Base-by-base conservation (phyloP, 176 grass and related monocot genomes). In the Oryza meridionalis region DNA sequence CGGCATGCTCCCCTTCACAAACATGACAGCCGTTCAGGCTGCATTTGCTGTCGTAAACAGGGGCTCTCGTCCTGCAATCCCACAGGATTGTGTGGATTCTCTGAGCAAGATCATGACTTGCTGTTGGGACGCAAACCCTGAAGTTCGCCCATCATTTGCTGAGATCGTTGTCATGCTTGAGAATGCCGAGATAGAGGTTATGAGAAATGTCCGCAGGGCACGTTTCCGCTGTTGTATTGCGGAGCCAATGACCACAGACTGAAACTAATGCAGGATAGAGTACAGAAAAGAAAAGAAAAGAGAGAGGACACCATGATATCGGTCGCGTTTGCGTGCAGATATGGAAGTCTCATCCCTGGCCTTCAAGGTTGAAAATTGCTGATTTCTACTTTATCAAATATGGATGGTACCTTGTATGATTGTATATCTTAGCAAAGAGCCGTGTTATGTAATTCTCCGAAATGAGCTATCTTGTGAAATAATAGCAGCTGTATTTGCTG, bases 21-120 rank as follows among this genome's bases (percentile, higher is more conserved):
- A 92, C 82, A 94, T 94, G 93, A 90, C 93, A 25, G 90, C 93
- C 7, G 93, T 94, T n/a, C 93, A 94, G 70, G 90, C 93, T 0
- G 93, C 90, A 24, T 94, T 94, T 19, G 92, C 90, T 50, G 92
- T 92, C 6, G 92, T 94, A 0, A 94, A 94, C 84, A 89, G 73
- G 77, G 83, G 86, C 0, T 79, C 84, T 29, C 90, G 90, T 1
- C 93, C 93, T 8, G 29, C 84, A 19, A 76, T 95, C 42, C 93
- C 93, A 0, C 69, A 81, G 14, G 90, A 95, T 72, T 95, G 93
- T 61, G 55, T 90, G 15, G 90, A 88, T 4, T 70, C 88, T 8
- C 90, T 95, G 2, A 81, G 85, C 16, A 84, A 86, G 24, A 91
- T 95, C 59, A 95, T 95, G 90, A 88, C 84, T 22, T 85, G 85